Percentiles rank a stretch among this genome's conserved stretches.
Evolutionary conservation across 176 grass and related monocot species (phyloP).

Genomic region (Miscanthus lutarioriparius): DNA sequence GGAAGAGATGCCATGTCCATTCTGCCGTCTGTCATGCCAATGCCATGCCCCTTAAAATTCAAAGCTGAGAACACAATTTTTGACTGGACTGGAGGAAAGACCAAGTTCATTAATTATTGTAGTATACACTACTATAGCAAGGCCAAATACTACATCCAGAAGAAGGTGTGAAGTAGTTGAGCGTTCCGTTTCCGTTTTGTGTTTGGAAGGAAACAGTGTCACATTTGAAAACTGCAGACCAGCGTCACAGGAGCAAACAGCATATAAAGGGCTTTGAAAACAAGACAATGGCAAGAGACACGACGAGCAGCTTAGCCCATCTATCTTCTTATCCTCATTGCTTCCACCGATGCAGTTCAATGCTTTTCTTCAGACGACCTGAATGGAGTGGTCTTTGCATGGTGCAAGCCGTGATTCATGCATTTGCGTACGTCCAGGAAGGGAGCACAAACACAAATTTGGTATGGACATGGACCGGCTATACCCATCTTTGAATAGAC

Average conservation of each 20-base stretch:
- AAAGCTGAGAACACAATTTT: constrained; percentile 22
- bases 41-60: neutral
- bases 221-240: constrained; percentile 12
- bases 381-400: neutral
- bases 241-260: neutral
- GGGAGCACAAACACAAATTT: constrained; percentile 22
- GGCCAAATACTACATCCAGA: neutral
- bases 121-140: neutral
- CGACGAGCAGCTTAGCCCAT: neutral
- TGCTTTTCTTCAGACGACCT: neutral
- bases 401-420: constrained; percentile 17
- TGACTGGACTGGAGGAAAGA: constrained; percentile 22
- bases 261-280: neutral
- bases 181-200: neutral
- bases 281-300: constrained; percentile 20
- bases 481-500: neutral
- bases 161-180: constrained; percentile 26
- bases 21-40: neutral
- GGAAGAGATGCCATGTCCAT: constrained; percentile 10
- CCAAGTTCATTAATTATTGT: neutral
- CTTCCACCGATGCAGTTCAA: neutral
- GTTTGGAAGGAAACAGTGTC: neutral
- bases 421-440: neutral
- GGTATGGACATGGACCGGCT: neutral
- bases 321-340: neutral